Conservation (phyloP, 305 asterid species). For the Galium porrigens region DNA sequence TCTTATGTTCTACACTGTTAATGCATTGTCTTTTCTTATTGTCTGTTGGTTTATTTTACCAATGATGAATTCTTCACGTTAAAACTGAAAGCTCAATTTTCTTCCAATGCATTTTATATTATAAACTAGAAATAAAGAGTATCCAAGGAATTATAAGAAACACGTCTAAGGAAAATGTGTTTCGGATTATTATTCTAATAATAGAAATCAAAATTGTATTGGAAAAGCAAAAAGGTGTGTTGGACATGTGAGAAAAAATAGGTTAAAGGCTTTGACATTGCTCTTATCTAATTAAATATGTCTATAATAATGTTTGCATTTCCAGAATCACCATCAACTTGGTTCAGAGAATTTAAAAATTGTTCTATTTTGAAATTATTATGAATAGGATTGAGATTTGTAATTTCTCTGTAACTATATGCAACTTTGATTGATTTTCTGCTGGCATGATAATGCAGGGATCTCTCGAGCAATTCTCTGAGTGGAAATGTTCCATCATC, state of each 20-base stretch:
- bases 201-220: not conserved
- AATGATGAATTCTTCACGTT: not conserved
- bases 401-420: not conserved
- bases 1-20: slow-evolving; percentile 13
- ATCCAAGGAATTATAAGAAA: not conserved
- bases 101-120: not conserved
- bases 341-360: not conserved
- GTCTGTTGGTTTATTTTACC: no score
- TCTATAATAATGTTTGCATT: not conserved
- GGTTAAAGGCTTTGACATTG: not conserved
- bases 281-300: not conserved
- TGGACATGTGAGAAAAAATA: not conserved
- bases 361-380: not conserved
- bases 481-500: slow-evolving; percentile 85
- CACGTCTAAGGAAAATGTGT: not conserved
- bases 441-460: slow-evolving; percentile 33
- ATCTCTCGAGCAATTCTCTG: slow-evolving; percentile 91
- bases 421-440: not conserved
- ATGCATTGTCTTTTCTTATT: not conserved
- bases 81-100: not conserved
- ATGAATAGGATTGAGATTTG: not conserved
- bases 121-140: not conserved
- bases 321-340: not conserved
- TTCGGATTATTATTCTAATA: not conserved
- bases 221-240: not conserved